Base-by-base conservation (phyloP, 108 stramenopile genomes). In the Chaetoceros muelleri region DNA sequence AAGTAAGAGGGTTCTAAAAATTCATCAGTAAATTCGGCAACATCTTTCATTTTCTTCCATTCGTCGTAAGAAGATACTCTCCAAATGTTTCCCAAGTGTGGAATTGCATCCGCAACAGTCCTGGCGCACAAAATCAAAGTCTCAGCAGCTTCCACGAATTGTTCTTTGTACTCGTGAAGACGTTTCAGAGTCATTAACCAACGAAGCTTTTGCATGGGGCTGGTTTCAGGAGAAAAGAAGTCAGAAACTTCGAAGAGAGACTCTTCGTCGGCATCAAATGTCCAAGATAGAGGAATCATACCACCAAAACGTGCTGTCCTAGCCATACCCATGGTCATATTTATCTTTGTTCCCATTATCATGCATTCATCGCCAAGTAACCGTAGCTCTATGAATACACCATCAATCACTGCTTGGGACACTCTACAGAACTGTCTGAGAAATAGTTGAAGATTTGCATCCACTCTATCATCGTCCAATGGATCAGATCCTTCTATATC, bases 221-320 rank as follows among this genome's bases (percentile, higher is more conserved):
- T 70, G 17, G 71, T 73, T 57, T 93, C 85, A 0, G 84, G 73
- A 18, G 71, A 52, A 55, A 92, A 93, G 64, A 74, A 87, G 52
- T 61, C 82, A 19, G 87, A 82, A 21, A 84, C 85, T 71, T 93
- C 90, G 22, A 77, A 84, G 8, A 93, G 45, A 2, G 85, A 87
- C 60, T 93, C 90, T 66, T 93, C 90, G 64, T 93, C 90, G n/a
- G 90, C 90, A 45, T 93, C 90, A 65, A 90, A 84, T 22, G 72
- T 44, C 21, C 20, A 19, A 19, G 19, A 29, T 20, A 53, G 29
- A 2, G 20, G 48, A 46, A 10, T 47, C n/a, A 19, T 31, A 18
- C n/a, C 8, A 27, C 62, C 57, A 10, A 22, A 46, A 2, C 62
- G 51, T 22, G 20, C 19, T 2, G 30, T 46, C 20, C 64, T 18